A percentile compares a stretch with the other conserved stretches of the same genome.
phyloP scores from a whole-genome alignment of 768 basidiomycete genomes.

The Phlebiopsis flavidoalba region DNA sequence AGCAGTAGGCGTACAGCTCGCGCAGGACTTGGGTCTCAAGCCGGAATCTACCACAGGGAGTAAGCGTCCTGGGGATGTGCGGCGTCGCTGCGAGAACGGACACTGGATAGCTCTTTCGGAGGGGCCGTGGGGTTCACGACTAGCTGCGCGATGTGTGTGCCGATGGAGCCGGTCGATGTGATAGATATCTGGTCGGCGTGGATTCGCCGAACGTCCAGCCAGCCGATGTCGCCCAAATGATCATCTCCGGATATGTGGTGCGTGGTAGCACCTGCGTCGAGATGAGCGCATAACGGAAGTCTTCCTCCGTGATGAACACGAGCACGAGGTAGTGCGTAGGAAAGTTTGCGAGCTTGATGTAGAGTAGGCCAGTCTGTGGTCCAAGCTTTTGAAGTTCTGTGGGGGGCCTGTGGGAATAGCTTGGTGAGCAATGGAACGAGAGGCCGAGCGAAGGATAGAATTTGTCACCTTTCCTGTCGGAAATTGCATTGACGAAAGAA shows the following conservation, averaged over 20 bases:
- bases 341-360: constrained; percentile 74
- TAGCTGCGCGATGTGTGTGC: constrained; percentile 3
- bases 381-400: constrained; percentile 73
- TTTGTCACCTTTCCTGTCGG: constrained; percentile 49
- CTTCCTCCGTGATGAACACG: constrained; percentile 65
- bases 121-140: background rate
- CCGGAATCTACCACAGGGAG: constrained; percentile 38
- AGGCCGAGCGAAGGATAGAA: background rate
- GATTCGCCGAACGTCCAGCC: constrained; percentile 71
- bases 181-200: constrained; percentile 24
- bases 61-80: background rate
- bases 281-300: constrained; percentile 80
- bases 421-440: background rate
- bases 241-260: constrained; percentile 52
- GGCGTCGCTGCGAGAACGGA: background rate
- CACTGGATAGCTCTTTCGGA: background rate
- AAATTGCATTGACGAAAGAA: constrained; percentile 69
- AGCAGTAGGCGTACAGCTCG: constrained; percentile 84
- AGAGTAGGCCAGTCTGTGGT: constrained; percentile 53
- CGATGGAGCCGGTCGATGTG: constrained; percentile 2
- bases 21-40: constrained; percentile 69
- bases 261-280: constrained; percentile 52
- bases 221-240: constrained; percentile 76
- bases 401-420: too few species aligned
- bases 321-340: constrained; percentile 82